A percentile compares a stretch with the other conserved stretches of the same genome.
Evolutionary conservation across 257 asterid genomes (phyloP).

Genomic region (Solanum rostratum): DNA sequence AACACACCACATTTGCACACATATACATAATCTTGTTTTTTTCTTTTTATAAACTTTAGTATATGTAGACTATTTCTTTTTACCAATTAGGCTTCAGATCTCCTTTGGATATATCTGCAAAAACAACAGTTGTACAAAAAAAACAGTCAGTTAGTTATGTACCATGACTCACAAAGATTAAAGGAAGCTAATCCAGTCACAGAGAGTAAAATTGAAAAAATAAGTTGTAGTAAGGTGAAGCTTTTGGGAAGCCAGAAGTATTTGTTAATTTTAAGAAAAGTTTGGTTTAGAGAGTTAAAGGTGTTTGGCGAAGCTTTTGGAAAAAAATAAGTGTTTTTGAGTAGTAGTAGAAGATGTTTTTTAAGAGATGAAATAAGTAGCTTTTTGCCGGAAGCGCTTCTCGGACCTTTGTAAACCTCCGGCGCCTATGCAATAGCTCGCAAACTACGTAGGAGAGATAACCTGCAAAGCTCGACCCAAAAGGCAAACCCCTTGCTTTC

Average conservation of each 20-base stretch:
- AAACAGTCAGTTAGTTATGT: background rate
- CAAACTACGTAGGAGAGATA: too few relatives aligned
- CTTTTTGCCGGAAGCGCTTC: too few relatives aligned
- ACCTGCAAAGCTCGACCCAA: too few relatives aligned
- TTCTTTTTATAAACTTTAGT: background rate
- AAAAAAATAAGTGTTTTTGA: too few relatives aligned
- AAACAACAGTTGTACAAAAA: background rate
- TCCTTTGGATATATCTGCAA: conserved; percentile 24
- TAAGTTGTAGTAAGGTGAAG: background rate
- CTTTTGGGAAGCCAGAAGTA: background rate
- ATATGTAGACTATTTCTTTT: background rate
- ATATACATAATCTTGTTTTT: background rate
- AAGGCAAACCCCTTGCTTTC: too few relatives aligned
- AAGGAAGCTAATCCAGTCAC: background rate
- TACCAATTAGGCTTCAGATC: conserved; percentile 6
- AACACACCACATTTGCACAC: conserved; percentile 3
- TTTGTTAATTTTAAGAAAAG: too few relatives aligned
- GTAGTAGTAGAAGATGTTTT: background rate
- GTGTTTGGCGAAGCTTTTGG: background rate
- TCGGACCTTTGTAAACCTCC: too few relatives aligned
- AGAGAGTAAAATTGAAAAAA: background rate
- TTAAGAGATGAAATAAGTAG: too few relatives aligned
- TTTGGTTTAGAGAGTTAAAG: background rate
- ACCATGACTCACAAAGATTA: background rate
- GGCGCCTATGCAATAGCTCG: too few relatives aligned